Evolutionary conservation across 2,329 filamentous ascomycete species (phyloP).

Genomic region (Ploettnerulaceae sp.): DNA sequence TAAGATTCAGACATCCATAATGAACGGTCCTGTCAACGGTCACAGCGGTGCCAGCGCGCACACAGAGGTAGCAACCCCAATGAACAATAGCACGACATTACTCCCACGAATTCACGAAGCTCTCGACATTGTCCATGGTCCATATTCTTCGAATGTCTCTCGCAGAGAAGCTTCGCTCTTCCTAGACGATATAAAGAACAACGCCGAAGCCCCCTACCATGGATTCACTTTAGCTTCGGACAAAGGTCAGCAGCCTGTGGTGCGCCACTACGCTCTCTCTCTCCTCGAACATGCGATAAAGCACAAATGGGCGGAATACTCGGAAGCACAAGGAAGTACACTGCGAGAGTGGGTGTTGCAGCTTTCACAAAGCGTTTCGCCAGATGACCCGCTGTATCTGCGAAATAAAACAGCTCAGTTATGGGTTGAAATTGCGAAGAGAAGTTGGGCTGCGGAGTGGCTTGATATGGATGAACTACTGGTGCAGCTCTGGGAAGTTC

Average conservation of each 20-base stretch:
- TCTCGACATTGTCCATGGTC: slow-evolving; percentile 80
- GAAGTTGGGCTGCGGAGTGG: slow-evolving; percentile 91
- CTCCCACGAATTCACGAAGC: slow-evolving; percentile 74
- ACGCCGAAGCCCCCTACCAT: slow-evolving; percentile 73
- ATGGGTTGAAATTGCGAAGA: slow-evolving; percentile 92
- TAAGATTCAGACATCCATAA: too few species aligned
- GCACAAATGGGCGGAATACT: slow-evolving; percentile 76
- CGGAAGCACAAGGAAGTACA: slow-evolving; percentile 58
- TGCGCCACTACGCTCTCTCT: slow-evolving; percentile 90
- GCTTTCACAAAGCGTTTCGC: slow-evolving; percentile 66
- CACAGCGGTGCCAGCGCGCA: slow-evolving; percentile 9
- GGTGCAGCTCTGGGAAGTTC: slow-evolving; percentile 73
- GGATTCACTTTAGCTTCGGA: slow-evolving; percentile 80
- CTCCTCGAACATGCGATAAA: slow-evolving; percentile 86
- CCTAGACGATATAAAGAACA: slow-evolving; percentile 79
- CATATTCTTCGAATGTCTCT: slow-evolving; percentile 72
- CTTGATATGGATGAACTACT: slow-evolving; percentile 87
- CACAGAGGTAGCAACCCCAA: slow-evolving; percentile 20
- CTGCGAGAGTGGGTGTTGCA: slow-evolving; percentile 74
- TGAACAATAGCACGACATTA: slow-evolving; percentile 40
- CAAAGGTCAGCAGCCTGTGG: slow-evolving; percentile 67
- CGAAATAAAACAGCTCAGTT: slow-evolving; percentile 91
- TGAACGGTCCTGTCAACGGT: slow-evolving; percentile 25
- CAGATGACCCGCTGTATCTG: slow-evolving; percentile 73
- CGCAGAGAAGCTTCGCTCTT: slow-evolving; percentile 80